phyloP scores from a whole-genome alignment of 1,139 yeast genomes.

The Saccharomyces uvarum region DNA sequence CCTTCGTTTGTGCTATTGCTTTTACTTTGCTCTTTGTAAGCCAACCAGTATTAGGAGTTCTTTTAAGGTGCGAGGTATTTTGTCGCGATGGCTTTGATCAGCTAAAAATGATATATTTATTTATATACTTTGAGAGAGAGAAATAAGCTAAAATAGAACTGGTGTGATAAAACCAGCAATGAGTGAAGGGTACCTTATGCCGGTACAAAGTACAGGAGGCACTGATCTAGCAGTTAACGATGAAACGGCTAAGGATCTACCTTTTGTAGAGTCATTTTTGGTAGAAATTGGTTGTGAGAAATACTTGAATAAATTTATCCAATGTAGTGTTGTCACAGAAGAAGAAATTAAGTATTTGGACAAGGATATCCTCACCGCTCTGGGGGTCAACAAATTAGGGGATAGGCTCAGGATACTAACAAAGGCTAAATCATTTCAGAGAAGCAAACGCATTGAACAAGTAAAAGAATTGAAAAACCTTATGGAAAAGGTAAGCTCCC shows the following conservation, averaged over 20 bases:
- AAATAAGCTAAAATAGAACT: not conserved
- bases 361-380: slow-evolving; percentile 55
- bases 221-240: not conserved
- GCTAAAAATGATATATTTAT: not conserved
- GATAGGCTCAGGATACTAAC: slow-evolving; percentile 58
- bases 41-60: not conserved
- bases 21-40: not conserved
- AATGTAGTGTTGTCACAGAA: slow-evolving; percentile 49
- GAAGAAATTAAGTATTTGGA: slow-evolving; percentile 41
- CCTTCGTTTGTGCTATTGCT: not conserved
- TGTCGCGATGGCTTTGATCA: not conserved
- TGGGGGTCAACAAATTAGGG: slow-evolving; percentile 74
- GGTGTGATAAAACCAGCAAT: not conserved
- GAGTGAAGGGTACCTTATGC: not conserved
- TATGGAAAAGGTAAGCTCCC: slow-evolving; percentile 20
- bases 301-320: slow-evolving; percentile 35
- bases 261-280: slow-evolving; percentile 19
- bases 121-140: not conserved
- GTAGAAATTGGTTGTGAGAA: slow-evolving; percentile 13
- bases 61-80: not conserved
- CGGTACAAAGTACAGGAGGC: not conserved
- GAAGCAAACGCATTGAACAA: slow-evolving; percentile 28
- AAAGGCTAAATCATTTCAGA: slow-evolving; percentile 29
- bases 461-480: slow-evolving; percentile 25
- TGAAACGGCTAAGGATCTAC: not conserved